Base-by-base conservation (phyloP, 225 moss, liverwort and hornwort genomes). In the Lunularia cruciata region DNA sequence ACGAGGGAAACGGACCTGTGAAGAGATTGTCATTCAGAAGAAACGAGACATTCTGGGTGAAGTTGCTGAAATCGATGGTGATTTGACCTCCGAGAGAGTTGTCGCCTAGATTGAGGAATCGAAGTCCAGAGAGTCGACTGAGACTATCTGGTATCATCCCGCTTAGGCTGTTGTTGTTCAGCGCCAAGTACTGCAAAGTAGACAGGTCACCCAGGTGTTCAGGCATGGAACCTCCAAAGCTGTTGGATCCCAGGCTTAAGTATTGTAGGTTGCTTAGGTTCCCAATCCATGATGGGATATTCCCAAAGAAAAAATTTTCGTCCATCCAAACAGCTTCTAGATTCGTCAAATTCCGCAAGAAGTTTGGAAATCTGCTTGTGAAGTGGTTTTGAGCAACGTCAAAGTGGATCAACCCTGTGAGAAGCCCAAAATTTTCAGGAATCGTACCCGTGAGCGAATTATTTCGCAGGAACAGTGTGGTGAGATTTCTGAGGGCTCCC, bases 131-230 rank as follows among this genome's bases (percentile, higher is more conserved):
- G 3, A 76, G 70, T 6, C 19, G 22, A 6, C 70, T 60, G 37
- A 65, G 35, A 3, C 16, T 43, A 31, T 25, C 43, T 10, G 76
- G 76, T 47, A 76, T 70, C 0, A n/a, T 15, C 1, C 76, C 76
- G 23, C 0, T 28, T 1, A 76, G 47, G 1, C 16, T 34, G 38
- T 74, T 74, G 43, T 35, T 31, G 42, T 68, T 38, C 37, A 69
- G 15, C 7, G 68, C 61, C 8, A 75, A 47, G 43, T 73, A 64
- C 2, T 16, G 2, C 31, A 73, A n/a, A n/a, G 6, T 16, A 3
- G 49, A 7, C 0, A 60, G 51, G 2, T 39, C 23, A 47, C 47
- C 74, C 9, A 67, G 49, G 23, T 20, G 26, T 11, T 56, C 32
- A 8, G 45, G 47, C 40, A 68, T 56, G 15, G 58, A 1, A 4